phyloP scores from a whole-genome alignment of 1,284 basidiomycete species.

The Puccinia triticina region DNA sequence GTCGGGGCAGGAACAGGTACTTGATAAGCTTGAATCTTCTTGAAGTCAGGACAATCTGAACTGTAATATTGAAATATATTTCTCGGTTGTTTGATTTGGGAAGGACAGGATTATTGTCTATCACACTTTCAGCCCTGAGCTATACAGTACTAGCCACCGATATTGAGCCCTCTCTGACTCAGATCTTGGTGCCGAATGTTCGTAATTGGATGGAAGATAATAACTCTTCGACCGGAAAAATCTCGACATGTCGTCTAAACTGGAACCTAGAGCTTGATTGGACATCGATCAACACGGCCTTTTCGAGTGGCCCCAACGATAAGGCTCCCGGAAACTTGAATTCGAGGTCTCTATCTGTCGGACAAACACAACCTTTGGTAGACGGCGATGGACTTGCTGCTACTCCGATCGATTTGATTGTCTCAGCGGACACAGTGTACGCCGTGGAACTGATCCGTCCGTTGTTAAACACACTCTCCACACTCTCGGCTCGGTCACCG shows the following conservation, averaged over 20 bases:
- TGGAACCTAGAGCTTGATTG: conserved; percentile 64
- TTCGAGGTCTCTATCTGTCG: background rate
- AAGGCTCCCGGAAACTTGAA: background rate
- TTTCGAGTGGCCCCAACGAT: background rate
- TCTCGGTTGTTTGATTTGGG: background rate
- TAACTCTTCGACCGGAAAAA: background rate
- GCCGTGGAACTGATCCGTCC: conserved; percentile 69
- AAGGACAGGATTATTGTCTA: conserved; percentile 58
- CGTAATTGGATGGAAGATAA: conserved; percentile 62
- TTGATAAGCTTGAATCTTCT: conserved; percentile 35
- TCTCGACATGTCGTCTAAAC: conserved; percentile 65
- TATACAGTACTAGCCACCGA: conserved; percentile 81
- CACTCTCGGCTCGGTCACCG: conserved; percentile 64
- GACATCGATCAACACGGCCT: conserved; percentile 52
- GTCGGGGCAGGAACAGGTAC: conserved; percentile 77
- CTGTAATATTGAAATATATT: conserved; percentile 60
- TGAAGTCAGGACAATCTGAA: conserved; percentile 52
- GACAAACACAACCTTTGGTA: background rate
- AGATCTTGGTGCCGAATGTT: conserved; percentile 73
- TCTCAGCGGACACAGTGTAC: conserved; percentile 85
- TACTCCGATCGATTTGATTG: conserved; percentile 73
- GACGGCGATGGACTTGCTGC: conserved; percentile 51
- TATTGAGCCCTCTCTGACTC: conserved; percentile 69
- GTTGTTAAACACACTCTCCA: conserved; percentile 71
- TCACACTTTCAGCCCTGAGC: conserved; percentile 71